phyloP scores from a whole-genome alignment of 2,329 filamentous ascomycete genomes.

The Ceratocystis diversiconidia region DNA sequence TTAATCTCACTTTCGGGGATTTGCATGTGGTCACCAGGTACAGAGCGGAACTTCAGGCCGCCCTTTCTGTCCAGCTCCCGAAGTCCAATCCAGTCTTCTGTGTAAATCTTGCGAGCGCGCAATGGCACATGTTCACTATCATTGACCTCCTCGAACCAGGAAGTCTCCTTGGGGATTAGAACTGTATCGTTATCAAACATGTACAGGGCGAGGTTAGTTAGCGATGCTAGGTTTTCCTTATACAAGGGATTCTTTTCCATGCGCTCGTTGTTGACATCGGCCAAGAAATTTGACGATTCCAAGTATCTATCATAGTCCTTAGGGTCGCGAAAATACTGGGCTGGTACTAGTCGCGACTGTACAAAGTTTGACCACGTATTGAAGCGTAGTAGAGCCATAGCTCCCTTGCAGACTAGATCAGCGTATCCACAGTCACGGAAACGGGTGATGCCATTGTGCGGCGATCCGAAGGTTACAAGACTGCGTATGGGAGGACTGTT shows the following conservation, averaged over 20 bases:
- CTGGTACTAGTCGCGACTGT: conserved; percentile 70
- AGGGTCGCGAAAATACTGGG: conserved; percentile 81
- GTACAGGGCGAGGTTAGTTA: conserved; percentile 78
- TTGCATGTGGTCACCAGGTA: conserved; percentile 72
- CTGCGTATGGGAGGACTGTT: conserved; percentile 59
- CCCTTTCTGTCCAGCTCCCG: conserved; percentile 64
- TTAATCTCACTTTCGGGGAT: conserved; percentile 52
- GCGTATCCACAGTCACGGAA: conserved; percentile 58
- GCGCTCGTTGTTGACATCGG: conserved; percentile 93
- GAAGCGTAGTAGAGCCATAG: conserved; percentile 60
- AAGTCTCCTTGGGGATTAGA: conserved; percentile 77
- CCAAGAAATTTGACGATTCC: conserved; percentile 70
- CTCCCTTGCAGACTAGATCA: conserved; percentile 71
- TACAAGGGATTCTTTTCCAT: conserved; percentile 58
- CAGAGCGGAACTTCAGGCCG: conserved; percentile 58
- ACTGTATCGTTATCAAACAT: conserved; percentile 77
- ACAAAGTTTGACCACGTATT: conserved; percentile 72
- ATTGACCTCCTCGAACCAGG: conserved; percentile 84
- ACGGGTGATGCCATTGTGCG: conserved; percentile 80
- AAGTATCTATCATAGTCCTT: conserved; percentile 59
- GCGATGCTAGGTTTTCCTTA: conserved; percentile 48
- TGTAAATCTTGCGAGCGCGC: conserved; percentile 58
- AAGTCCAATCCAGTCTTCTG: conserved; percentile 87
- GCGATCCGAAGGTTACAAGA: conserved; percentile 76
- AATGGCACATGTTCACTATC: conserved; percentile 52